Percentiles rank a stretch among this genome's conserved stretches.
Conservation (phyloP, 208 protist genomes). For the Wallacemonas sp. region DNA sequence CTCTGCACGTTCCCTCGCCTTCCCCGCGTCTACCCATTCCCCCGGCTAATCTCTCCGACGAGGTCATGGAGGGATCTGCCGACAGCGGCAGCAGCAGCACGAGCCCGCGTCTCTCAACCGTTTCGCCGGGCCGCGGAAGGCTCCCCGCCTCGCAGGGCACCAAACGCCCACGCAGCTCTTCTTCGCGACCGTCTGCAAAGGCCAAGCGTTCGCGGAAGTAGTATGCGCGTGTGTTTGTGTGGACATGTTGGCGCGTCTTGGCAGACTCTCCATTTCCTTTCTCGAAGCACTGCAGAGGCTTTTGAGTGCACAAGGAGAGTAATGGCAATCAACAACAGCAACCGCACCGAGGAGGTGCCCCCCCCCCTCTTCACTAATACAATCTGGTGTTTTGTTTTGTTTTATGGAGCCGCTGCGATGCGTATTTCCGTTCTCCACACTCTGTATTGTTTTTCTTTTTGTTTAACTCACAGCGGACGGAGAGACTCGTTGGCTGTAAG, state of each 20-base stretch:
- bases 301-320: no score
- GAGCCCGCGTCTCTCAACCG: constrained; percentile 7
- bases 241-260: not conserved
- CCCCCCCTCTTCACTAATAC: not conserved
- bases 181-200: not conserved
- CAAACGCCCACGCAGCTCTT: constrained; percentile 6
- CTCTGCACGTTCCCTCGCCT: not conserved
- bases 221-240: not conserved
- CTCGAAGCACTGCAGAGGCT: no score
- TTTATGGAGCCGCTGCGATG: not conserved
- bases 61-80: not conserved
- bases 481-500: no score
- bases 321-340: no score
- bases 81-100: not conserved
- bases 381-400: not conserved
- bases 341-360: no score
- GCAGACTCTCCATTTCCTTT: no score
- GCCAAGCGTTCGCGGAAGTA: not conserved
- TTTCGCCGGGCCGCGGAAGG: not conserved
- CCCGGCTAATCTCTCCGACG: not conserved
- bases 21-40: constrained; percentile 4
- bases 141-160: not conserved
- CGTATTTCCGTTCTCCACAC: not conserved
- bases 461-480: not conserved
- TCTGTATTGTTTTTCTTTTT: no score